Evolutionary conservation across 2,329 filamentous ascomycete genomes (phyloP), one percentile per base, ranked within the genome.

Genomic region (Botrytis hyacinthi): DNA sequence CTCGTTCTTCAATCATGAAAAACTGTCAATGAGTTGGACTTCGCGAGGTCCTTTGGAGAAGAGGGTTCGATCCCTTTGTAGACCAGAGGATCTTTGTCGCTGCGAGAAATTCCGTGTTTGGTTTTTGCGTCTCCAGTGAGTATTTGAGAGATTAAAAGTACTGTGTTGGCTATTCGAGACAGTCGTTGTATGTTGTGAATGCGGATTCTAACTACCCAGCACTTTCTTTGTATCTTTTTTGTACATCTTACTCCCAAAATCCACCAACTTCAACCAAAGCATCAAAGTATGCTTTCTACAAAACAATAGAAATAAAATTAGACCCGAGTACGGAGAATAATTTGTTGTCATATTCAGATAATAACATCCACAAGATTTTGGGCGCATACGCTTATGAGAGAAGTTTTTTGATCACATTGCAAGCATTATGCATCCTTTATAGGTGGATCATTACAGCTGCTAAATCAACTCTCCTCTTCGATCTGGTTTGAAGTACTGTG

Each of bases 381-480:
- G 65, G 26, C n/a, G 48, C 65, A 68, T 54, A 54, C 32, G 35
- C 65, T 51, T 18, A 37, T 37, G 42, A 67, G 16, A 57, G 35
- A 37, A 29, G 51, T 29, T 29, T 57, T 40, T 68, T 54, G 35
- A 54, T 68, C 65, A 68, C 35, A 68, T 57, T 26, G 48, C 65
- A 68, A 42, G 65, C 46, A 68, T 68, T 42, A 18, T 22, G 32
- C 65, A 2, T 68, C 26, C 35, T 42, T 18, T 29, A 37, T 14
- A 29, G 46, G 16, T n/a, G 48, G 48, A 37, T 48, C 14, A 16
- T 22, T 29, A n/a, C 9, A 40, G 18, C 48, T 14, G 32, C 18
- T 29, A 22, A 57, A 6, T 44, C 54, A 32, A 42, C 1, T 69
- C 44, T 42, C 48, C 12, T 57, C 4, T 32, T 42, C 6, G 48